A percentile compares a stretch with the other conserved stretches of the same genome.
Conservation (phyloP, 257 asterid species). For the Vinca minor region DNA sequence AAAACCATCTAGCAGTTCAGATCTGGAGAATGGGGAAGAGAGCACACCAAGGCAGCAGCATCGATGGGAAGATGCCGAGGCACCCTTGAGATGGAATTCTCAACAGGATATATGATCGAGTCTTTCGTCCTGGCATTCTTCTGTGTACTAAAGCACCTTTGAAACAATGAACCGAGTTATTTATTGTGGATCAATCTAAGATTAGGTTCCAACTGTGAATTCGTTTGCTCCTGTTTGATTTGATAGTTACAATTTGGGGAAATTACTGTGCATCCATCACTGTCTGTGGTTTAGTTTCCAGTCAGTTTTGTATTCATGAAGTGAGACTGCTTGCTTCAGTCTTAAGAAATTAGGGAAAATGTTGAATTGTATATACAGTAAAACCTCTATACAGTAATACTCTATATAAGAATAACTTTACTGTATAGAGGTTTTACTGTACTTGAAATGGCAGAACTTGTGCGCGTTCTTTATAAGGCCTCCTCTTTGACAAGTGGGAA, state of each 20-base stretch:
- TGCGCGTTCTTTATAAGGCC: too few relatives aligned
- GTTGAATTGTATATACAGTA: too few relatives aligned
- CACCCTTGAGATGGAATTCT: slow-evolving; percentile 28
- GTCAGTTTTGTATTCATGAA: neutral
- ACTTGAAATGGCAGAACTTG: too few relatives aligned
- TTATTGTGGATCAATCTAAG: neutral
- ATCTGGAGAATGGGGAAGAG: slow-evolving; percentile 36
- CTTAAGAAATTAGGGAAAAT: too few relatives aligned
- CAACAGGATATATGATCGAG: slow-evolving; percentile 18
- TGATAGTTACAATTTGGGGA: neutral
- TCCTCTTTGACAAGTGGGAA: too few relatives aligned
- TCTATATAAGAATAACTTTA: too few relatives aligned
- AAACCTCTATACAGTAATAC: too few relatives aligned
- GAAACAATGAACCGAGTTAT: slow-evolving; percentile 2
- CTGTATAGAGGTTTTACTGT: too few relatives aligned
- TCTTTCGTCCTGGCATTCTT: neutral
- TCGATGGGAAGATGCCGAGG: slow-evolving; percentile 25
- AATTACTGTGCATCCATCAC: neutral
- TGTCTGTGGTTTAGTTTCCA: neutral
- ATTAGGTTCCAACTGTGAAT: neutral
- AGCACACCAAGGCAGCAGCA: slow-evolving; percentile 29
- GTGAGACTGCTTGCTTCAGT: neutral
- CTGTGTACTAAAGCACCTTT: slow-evolving; percentile 6
- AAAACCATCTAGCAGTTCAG: slow-evolving; percentile 65
- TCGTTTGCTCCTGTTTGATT: neutral